Base-by-base conservation (phyloP, 257 asterid genomes). In the Solanum bukasovii region DNA sequence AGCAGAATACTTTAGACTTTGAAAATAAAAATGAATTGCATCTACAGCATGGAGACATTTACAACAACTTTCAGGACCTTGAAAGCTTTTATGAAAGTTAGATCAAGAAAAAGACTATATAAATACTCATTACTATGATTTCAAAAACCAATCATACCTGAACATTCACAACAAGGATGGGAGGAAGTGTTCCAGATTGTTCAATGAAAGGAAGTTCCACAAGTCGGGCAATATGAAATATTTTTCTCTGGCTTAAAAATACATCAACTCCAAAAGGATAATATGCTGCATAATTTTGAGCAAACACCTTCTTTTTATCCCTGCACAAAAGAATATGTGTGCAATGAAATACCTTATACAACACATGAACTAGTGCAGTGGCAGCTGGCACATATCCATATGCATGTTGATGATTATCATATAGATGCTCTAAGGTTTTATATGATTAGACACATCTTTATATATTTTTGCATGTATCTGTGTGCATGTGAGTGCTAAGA, bases 241-340 rank as follows among this genome's bases (percentile, higher is more conserved):
- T 91, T 92, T 97, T 97, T 87, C 90, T 93, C 74, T 92, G 98
- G 79, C 97, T 94, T 61, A 97, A 92, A 89, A 94, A 97, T 70
- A 96, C 98, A 86, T 97, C 99, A 27, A 97, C 95, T 59, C 99
- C 99, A 87, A 95, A 94, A 31, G 99, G 99, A 89, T 94, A 90
- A 93, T 96, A 97, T 37, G 99, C 99, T 33, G 98, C 97, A 86
- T 89, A 82, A 81, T 93, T 94, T 79, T 96, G 89, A 79, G 99
- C 98, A 89, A 92, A 85, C 83, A 95, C 98, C 92, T 97, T 97
- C 96, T 37, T 96, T 86, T 93, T 96, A 90, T 97, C 99, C 94
- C 99, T 97, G 93, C 90, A 11, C 68, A 73, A 73, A 74, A 82
- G 12, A 23, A 46, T 49, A 82, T 49, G 87, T 20, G n/a, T 38